Percentiles rank a stretch among this genome's conserved stretches.
Evolutionary conservation across 257 asterid genomes (phyloP).

Genomic region (Solanum acaule): DNA sequence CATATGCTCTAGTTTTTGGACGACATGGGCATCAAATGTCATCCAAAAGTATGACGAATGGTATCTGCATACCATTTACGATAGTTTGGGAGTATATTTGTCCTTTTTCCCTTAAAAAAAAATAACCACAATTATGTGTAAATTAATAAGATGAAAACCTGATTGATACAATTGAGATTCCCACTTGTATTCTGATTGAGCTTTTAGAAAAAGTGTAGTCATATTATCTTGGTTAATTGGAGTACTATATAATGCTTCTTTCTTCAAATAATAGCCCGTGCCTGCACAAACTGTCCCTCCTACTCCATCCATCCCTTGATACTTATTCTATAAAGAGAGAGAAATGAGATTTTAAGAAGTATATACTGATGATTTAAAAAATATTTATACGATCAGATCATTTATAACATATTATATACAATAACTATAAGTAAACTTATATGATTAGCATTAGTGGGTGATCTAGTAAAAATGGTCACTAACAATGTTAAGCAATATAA

Average conservation of each 20-base stretch:
- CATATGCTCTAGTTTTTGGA: no score
- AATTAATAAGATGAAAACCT: neutral
- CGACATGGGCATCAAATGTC: no score
- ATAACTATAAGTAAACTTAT: neutral
- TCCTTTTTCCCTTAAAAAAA: neutral
- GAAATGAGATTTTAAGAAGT: neutral
- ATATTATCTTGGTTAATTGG: constrained; percentile 50
- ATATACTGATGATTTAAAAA: neutral
- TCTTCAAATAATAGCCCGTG: constrained; percentile 63
- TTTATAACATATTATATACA: neutral
- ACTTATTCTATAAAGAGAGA: constrained; percentile 38
- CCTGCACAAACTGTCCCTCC: constrained; percentile 63
- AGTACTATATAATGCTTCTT: constrained; percentile 44
- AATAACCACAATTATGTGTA: neutral
- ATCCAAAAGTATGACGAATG: no score
- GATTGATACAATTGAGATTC: neutral
- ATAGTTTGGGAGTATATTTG: no score
- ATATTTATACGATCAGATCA: neutral
- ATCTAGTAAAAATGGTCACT: no score
- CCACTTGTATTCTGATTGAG: neutral
- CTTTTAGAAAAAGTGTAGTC: neutral
- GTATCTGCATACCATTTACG: no score
- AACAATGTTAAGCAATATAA: neutral
- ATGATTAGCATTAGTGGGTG: neutral
- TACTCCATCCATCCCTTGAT: constrained; percentile 86